Percentiles rank a stretch among this genome's conserved stretches.
phyloP scores from a whole-genome alignment of 2,329 filamentous ascomycete genomes.

The Aspergillus awamori region DNA sequence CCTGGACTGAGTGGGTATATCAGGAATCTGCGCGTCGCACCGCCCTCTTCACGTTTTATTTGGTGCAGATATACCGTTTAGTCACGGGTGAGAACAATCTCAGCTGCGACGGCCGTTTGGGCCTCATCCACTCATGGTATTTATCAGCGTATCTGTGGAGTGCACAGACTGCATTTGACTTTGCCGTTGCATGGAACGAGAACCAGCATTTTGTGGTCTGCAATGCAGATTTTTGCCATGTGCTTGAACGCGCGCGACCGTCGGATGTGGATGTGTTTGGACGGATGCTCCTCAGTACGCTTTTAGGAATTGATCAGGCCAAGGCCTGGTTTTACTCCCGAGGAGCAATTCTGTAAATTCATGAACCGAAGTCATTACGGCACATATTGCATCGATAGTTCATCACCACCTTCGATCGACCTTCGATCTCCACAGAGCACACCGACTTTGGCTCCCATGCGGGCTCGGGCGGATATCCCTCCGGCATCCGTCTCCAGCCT shows the following conservation, averaged over 20 bases:
- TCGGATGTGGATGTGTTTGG: slow-evolving; percentile 34
- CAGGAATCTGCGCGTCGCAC: slow-evolving; percentile 60
- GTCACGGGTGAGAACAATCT: slow-evolving; percentile 22
- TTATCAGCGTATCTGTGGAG: slow-evolving; percentile 34
- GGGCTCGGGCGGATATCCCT: neutral
- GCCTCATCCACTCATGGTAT: slow-evolving; percentile 33
- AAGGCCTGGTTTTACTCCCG: slow-evolving; percentile 30
- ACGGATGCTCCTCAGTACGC: slow-evolving; percentile 31
- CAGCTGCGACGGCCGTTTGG: slow-evolving; percentile 31
- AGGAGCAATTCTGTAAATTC: slow-evolving; percentile 19
- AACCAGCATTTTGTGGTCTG: slow-evolving; percentile 30
- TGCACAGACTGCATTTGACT: slow-evolving; percentile 31
- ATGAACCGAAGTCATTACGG: neutral
- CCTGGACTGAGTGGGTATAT: slow-evolving; percentile 58
- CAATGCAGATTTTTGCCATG: slow-evolving; percentile 27
- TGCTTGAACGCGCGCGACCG: slow-evolving; percentile 25
- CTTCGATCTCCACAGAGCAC: neutral
- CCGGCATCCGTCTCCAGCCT: neutral
- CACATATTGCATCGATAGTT: too few species aligned
- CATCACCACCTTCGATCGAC: neutral
- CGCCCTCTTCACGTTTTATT: slow-evolving; percentile 52
- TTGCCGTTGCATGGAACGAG: slow-evolving; percentile 32
- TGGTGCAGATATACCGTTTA: slow-evolving; percentile 35
- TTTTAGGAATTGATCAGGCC: slow-evolving; percentile 29
- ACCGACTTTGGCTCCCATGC: neutral